A percentile compares a stretch with the other conserved stretches of the same genome.
These are phyloP conservation scores for Ensete ventricosum DNA, from an alignment of 176 grass and related monocot species.

Conservation along the genomic window DNA sequence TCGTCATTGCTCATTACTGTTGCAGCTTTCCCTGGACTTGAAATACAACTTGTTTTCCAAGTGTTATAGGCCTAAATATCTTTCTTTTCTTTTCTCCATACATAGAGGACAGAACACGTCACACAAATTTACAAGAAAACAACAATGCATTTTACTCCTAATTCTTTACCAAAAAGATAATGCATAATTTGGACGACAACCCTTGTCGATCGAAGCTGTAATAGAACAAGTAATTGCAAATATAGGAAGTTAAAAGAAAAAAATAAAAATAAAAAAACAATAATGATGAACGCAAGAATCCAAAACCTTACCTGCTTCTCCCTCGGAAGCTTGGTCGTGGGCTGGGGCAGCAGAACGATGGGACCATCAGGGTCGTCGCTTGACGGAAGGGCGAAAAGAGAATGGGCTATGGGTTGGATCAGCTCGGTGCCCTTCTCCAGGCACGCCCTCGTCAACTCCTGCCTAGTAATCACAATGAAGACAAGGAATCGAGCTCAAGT, in stretches of 20 bases:
- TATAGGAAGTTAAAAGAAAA: too few relatives aligned
- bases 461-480: slow-evolving; percentile 29
- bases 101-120: background rate
- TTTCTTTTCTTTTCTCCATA: background rate
- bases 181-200: too few relatives aligned
- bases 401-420: slow-evolving; percentile 60
- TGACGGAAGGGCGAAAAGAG: slow-evolving; percentile 57
- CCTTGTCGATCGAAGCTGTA: too few relatives aligned
- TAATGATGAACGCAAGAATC: background rate
- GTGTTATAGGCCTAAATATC: background rate
- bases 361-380: slow-evolving; percentile 59
- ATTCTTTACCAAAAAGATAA: background rate
- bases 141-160: background rate
- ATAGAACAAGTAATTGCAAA: too few relatives aligned
- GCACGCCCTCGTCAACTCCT: slow-evolving; percentile 45
- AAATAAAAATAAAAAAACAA: too few relatives aligned
- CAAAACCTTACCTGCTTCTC: slow-evolving; percentile 63
- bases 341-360: slow-evolving; percentile 48
- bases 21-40: background rate
- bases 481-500: slow-evolving; percentile 2
- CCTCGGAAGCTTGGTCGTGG: slow-evolving; percentile 44
- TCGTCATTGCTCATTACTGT: background rate
- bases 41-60: background rate
- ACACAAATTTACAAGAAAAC: background rate
- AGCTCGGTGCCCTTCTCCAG: slow-evolving; percentile 60